phyloP scores from a whole-genome alignment of 495 filamentous ascomycete genomes.

The Arthonia radiata region DNA sequence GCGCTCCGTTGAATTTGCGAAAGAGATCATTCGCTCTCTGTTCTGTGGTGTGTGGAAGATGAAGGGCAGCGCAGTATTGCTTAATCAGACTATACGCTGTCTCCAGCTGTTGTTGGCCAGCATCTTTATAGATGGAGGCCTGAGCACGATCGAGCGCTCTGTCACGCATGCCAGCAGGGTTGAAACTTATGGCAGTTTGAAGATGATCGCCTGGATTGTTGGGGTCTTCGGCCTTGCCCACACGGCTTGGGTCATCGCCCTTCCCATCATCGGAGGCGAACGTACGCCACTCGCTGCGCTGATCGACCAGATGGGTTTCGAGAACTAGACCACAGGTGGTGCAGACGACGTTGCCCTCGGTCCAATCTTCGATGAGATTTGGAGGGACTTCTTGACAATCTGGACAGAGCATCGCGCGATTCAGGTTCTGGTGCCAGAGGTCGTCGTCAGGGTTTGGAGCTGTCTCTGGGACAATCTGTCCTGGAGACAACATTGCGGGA shows the following conservation, averaged over 20 bases:
- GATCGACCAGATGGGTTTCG: conserved; percentile 73
- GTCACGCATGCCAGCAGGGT: conserved; percentile 36
- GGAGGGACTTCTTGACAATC: conserved; percentile 84
- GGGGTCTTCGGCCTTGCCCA: conserved; percentile 71
- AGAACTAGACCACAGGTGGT: conserved; percentile 79
- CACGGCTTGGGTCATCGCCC: conserved; percentile 89
- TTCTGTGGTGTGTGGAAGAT: conserved; percentile 51
- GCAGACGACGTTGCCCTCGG: conserved; percentile 80
- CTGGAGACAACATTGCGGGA: background rate
- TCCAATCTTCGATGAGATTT: conserved; percentile 77
- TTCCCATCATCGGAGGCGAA: conserved; percentile 91
- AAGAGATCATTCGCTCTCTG: conserved; percentile 82
- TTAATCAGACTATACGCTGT: conserved; percentile 78
- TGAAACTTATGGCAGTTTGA: conserved; percentile 66
- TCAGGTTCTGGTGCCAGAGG: conserved; percentile 53
- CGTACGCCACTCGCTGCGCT: conserved; percentile 92
- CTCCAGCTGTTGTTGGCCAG: conserved; percentile 53
- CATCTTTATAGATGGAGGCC: conserved; percentile 65
- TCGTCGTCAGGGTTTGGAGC: conserved; percentile 10
- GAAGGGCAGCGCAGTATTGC: conserved; percentile 62
- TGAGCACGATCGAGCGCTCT: conserved; percentile 71
- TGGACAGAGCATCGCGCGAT: conserved; percentile 53
- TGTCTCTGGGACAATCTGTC: conserved; percentile 11
- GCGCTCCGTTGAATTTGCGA: conserved; percentile 77
- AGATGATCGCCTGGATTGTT: conserved; percentile 81